Conservation (phyloP, 164 flowering plant species). For the Vitis rotundifolia region DNA sequence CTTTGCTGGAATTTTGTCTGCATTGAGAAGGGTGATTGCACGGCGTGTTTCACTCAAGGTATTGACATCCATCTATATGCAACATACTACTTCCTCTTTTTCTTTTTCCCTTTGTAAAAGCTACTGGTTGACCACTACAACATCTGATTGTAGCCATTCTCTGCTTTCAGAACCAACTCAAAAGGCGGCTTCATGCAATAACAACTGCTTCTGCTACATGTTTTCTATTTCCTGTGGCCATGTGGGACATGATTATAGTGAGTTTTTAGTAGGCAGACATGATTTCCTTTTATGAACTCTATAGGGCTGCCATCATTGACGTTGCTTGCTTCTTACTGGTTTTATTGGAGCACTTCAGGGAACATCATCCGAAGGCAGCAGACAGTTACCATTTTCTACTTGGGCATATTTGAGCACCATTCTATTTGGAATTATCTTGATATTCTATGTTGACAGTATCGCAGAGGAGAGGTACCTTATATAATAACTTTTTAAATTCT, state of each 20-base stretch:
- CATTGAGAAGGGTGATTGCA: constrained; percentile 91
- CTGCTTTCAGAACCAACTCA: constrained; percentile 81
- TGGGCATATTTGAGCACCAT: constrained; percentile 80
- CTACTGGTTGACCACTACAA: not conserved
- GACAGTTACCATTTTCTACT: constrained; percentile 55
- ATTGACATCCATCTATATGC: constrained; percentile 2
- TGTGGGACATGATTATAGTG: constrained; percentile 92
- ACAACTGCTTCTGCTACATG: constrained; percentile 90
- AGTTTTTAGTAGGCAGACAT: constrained; percentile 21
- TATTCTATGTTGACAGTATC: constrained; percentile 83
- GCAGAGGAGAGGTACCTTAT: constrained; percentile 89
- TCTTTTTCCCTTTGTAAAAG: not conserved
- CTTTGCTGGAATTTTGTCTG: constrained; percentile 91
- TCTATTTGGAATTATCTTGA: constrained; percentile 79
- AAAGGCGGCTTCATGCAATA: constrained; percentile 90
- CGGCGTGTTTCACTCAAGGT: constrained; percentile 98
- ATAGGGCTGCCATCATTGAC: not conserved
- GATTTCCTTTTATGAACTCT: not conserved
- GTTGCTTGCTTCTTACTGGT: constrained; percentile 6
- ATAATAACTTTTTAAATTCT: not conserved
- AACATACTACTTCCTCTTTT: constrained; percentile 1
- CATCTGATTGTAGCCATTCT: constrained; percentile 16
- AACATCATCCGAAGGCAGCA: constrained; percentile 46
- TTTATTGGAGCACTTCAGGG: constrained; percentile 60
- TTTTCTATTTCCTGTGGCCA: constrained; percentile 93